phyloP scores from a whole-genome alignment of 345 rosid genomes.

The Theobroma cacao region DNA sequence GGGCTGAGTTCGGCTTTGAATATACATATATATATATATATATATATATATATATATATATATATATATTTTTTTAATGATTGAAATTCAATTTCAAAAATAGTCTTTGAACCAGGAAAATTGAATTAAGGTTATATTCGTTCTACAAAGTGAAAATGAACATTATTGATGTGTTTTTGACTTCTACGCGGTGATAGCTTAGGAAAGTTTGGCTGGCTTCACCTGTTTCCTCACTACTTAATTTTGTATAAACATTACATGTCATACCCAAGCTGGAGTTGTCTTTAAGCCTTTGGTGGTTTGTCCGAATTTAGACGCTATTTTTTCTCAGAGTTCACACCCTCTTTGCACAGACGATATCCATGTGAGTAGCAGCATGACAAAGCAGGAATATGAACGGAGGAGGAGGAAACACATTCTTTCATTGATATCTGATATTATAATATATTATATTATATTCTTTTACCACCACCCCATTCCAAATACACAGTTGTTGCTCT shows the following conservation, averaged over 20 bases:
- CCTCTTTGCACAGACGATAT: no score
- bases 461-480: conserved; percentile 15
- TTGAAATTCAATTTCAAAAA: no score
- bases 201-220: neutral
- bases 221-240: neutral
- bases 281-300: neutral
- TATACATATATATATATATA: no score
- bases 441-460: no score
- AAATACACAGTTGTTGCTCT: conserved; percentile 16
- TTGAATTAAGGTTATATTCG: neutral
- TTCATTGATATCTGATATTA: conserved; percentile 7
- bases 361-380: neutral
- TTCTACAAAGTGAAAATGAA: neutral
- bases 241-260: neutral
- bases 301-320: neutral
- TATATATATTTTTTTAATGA: no score
- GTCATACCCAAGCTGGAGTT: neutral
- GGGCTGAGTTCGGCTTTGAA: no score
- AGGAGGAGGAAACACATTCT: conserved; percentile 3
- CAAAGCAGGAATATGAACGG: neutral
- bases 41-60: no score
- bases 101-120: no score
- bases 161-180: neutral
- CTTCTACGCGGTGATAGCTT: neutral
- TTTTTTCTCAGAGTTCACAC: neutral